Conservation (phyloP, 768 basidiomycete genomes). For the Lepiota brunneoincarnata region DNA sequence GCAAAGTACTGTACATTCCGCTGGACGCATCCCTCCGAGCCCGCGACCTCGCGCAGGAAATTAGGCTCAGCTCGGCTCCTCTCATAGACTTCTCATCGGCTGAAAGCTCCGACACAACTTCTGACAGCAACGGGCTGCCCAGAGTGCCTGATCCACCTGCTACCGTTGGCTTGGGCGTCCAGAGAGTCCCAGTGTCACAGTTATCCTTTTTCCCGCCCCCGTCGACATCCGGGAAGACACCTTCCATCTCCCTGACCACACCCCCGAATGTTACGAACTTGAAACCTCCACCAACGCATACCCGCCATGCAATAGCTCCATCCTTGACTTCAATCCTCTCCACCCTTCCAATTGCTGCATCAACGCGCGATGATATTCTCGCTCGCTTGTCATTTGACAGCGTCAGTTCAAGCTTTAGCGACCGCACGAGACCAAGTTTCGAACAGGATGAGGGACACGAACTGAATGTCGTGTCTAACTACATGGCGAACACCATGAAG, state of each 20-base stretch:
- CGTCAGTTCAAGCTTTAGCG: constrained; percentile 41
- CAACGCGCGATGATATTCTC: constrained; percentile 54
- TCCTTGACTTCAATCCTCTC: constrained; percentile 43
- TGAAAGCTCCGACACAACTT: neutral
- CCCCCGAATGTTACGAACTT: constrained; percentile 12
- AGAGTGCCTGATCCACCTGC: constrained; percentile 17
- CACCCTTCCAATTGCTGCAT: constrained; percentile 47
- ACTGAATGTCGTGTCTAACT: constrained; percentile 36
- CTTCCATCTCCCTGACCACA: constrained; percentile 14
- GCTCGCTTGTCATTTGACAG: constrained; percentile 55
- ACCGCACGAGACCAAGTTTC: constrained; percentile 29
- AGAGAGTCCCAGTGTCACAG: constrained; percentile 47
- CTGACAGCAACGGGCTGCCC: constrained; percentile 1
- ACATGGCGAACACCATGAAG: neutral
- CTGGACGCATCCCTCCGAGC: constrained; percentile 53
- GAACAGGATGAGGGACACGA: constrained; percentile 41
- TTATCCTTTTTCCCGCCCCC: constrained; percentile 57
- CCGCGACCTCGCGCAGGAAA: constrained; percentile 27
- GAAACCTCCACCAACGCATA: constrained; percentile 14
- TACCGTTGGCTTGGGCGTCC: constrained; percentile 28
- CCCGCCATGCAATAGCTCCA: constrained; percentile 28
- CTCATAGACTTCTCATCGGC: constrained; percentile 6
- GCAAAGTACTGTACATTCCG: constrained; percentile 80
- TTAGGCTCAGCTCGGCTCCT: neutral
- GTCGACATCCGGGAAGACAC: constrained; percentile 20